phyloP scores from a whole-genome alignment of 2,329 filamentous ascomycete genomes.

The Fusarium euwallaceae region DNA sequence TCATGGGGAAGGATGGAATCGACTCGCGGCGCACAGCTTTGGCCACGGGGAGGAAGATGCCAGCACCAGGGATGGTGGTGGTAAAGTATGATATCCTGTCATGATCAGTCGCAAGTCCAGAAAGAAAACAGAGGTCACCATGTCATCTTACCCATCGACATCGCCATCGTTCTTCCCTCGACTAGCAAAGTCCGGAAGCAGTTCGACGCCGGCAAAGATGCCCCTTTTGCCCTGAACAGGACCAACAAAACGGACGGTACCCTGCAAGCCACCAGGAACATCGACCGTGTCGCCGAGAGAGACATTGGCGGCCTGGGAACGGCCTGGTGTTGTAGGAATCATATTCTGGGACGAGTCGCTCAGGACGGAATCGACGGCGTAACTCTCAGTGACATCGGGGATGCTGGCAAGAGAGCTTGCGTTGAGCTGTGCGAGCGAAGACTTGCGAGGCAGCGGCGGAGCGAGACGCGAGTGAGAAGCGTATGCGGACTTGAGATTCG shows the following conservation, averaged over 20 bases:
- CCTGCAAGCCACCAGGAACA: slow-evolving; percentile 93
- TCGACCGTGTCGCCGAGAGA: slow-evolving; percentile 88
- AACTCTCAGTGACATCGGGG: slow-evolving; percentile 75
- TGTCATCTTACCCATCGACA: slow-evolving; percentile 82
- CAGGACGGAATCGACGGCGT: slow-evolving; percentile 69
- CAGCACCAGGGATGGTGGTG: slow-evolving; percentile 82
- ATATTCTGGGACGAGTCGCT: slow-evolving; percentile 56
- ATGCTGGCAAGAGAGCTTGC: slow-evolving; percentile 72
- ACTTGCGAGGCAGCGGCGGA: slow-evolving; percentile 73
- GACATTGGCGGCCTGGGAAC: slow-evolving; percentile 66
- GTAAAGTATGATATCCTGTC: slow-evolving; percentile 81
- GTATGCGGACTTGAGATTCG: slow-evolving; percentile 69
- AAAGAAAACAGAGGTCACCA: background rate
- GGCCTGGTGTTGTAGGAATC: slow-evolving; percentile 67
- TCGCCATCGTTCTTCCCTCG: slow-evolving; percentile 96
- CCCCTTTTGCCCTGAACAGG: slow-evolving; percentile 90
- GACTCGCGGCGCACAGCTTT: slow-evolving; percentile 81
- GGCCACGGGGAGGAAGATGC: slow-evolving; percentile 91
- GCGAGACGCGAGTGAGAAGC: slow-evolving; percentile 62
- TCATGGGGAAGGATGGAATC: slow-evolving; percentile 70
- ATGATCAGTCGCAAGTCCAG: slow-evolving; percentile 7
- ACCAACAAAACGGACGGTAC: slow-evolving; percentile 90
- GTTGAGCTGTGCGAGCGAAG: slow-evolving; percentile 78
- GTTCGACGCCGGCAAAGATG: slow-evolving; percentile 91
- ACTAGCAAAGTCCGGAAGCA: slow-evolving; percentile 82